Conservation (phyloP, 331 rosid species). For the Spiraea crenata region DNA sequence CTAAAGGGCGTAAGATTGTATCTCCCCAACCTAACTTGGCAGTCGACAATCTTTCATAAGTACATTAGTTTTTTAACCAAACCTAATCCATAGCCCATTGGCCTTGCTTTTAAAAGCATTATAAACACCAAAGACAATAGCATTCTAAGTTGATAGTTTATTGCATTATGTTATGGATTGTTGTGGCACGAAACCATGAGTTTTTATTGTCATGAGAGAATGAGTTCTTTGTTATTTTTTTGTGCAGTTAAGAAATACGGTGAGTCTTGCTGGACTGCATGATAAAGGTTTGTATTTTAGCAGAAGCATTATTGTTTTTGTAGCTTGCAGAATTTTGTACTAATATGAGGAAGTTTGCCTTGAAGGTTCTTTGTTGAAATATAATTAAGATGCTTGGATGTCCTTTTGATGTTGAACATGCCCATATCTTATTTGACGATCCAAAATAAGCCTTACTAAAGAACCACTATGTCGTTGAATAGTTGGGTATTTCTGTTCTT, state of each 20-base stretch:
- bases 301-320: conserved; percentile 21
- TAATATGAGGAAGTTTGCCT: background rate
- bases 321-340: background rate
- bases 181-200: background rate
- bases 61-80: background rate
- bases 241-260: conserved; percentile 62
- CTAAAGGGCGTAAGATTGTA: background rate
- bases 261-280: conserved; percentile 83
- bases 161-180: background rate
- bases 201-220: background rate
- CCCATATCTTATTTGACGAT: background rate
- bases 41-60: background rate
- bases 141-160: conserved; percentile 4
- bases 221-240: conserved; percentile 26
- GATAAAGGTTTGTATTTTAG: conserved; percentile 67
- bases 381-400: background rate
- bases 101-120: background rate
- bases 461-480: background rate
- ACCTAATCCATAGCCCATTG: background rate
- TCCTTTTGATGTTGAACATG: background rate
- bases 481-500: no score
- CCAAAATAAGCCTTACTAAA: background rate
- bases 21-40: no score
- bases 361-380: background rate
- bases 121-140: background rate